Conservation (phyloP, 306 rosid species). For the Ceratonia siliqua region DNA sequence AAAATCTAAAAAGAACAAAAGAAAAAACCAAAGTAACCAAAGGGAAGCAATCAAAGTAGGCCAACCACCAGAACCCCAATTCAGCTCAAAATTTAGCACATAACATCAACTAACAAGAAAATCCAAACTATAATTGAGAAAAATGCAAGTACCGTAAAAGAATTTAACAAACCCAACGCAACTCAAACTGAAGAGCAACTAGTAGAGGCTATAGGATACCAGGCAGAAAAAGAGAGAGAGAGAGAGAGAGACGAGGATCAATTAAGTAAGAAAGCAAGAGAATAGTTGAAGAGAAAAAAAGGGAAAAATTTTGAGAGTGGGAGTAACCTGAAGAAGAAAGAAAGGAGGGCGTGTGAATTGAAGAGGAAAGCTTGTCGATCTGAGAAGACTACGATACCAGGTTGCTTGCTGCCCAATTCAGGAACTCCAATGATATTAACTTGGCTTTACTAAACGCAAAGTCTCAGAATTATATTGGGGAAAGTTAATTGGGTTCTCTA, state of each 20-base stretch:
- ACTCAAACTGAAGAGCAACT: background rate
- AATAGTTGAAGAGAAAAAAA: background rate
- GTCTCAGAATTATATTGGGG: background rate
- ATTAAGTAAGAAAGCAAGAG: background rate
- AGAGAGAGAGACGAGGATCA: background rate
- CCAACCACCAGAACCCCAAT: background rate
- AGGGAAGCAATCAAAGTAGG: background rate
- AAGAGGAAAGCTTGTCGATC: background rate
- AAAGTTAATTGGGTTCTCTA: background rate
- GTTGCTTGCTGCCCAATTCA: background rate
- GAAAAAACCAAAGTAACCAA: background rate
- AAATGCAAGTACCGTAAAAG: background rate
- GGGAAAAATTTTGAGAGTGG: background rate
- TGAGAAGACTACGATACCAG: background rate
- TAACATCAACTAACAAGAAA: background rate
- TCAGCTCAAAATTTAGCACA: background rate
- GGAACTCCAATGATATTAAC: background rate
- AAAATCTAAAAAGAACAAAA: background rate
- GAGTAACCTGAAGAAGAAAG: background rate
- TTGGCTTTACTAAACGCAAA: background rate
- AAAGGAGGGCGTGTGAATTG: background rate
- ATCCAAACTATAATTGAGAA: no score
- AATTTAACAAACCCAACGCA: background rate
- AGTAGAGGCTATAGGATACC: background rate
- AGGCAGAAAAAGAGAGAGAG: background rate